phyloP scores from a whole-genome alignment of 2,329 filamentous ascomycete genomes.

The Corynespora cassiicola region DNA sequence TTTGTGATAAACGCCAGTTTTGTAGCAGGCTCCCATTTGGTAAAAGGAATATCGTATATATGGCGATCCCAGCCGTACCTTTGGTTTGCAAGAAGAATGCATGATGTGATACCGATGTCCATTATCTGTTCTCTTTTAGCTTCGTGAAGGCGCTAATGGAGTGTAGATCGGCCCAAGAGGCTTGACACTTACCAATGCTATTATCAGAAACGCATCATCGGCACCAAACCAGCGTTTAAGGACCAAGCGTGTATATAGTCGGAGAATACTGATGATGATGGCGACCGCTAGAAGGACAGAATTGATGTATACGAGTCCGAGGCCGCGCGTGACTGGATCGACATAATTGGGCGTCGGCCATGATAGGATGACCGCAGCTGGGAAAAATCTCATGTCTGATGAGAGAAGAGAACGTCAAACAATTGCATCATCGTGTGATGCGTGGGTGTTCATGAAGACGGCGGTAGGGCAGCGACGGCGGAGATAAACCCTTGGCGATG shows the following conservation, averaged over 20 bases:
- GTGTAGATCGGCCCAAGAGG: not conserved
- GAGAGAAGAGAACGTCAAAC: no score
- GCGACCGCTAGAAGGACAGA: slow-evolving; percentile 47
- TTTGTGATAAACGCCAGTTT: slow-evolving; percentile 53
- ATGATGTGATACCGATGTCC: slow-evolving; percentile 44
- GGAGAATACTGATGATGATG: slow-evolving; percentile 40
- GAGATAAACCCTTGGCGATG: no score
- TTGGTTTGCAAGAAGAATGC: slow-evolving; percentile 51
- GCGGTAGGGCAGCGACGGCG: no score
- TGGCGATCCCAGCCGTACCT: slow-evolving; percentile 52
- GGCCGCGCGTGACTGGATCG: slow-evolving; percentile 47
- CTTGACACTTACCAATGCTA: slow-evolving; percentile 50
- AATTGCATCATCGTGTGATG: no score
- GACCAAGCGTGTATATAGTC: slow-evolving; percentile 49
- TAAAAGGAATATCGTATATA: slow-evolving; percentile 49
- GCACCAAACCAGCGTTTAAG: slow-evolving; percentile 52
- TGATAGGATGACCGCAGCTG: slow-evolving; percentile 37
- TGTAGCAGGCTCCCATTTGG: slow-evolving; percentile 20
- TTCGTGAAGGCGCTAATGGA: not conserved
- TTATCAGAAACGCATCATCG: slow-evolving; percentile 50
- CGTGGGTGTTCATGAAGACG: no score
- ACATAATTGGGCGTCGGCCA: slow-evolving; percentile 51
- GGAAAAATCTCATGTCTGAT: slow-evolving; percentile 37
- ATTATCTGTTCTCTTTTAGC: slow-evolving; percentile 35
- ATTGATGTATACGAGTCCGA: slow-evolving; percentile 48